Evolutionary conservation across 352 stramenopile species (phyloP).

Genomic region (Globisporangium emineosum): DNA sequence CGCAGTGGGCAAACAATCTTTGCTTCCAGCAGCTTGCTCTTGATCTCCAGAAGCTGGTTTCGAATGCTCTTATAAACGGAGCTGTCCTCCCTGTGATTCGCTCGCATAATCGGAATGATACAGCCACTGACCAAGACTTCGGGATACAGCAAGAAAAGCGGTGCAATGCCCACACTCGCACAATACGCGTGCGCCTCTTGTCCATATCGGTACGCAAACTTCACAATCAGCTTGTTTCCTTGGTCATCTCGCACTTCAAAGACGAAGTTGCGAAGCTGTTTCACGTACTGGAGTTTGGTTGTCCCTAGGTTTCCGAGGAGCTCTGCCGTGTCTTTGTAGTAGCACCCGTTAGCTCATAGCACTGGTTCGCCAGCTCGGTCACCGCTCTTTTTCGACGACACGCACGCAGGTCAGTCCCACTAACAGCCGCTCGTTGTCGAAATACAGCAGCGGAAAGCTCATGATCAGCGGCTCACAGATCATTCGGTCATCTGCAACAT

Average conservation of each 20-base stretch:
- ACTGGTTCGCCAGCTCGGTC: conserved; percentile 17
- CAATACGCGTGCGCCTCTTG: conserved; percentile 24
- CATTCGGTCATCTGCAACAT: conserved; percentile 18
- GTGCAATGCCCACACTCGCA: conserved; percentile 18
- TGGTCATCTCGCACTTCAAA: conserved; percentile 19
- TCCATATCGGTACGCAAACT: conserved; percentile 23
- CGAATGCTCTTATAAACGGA: not conserved
- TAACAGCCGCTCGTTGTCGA: conserved; percentile 23
- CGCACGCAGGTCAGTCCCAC: conserved; percentile 17
- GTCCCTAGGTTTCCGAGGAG: conserved; percentile 6
- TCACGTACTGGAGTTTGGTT: conserved; percentile 20
- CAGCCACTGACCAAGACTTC: conserved; percentile 22
- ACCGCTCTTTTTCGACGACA: conserved; percentile 21
- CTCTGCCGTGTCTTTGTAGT: conserved; percentile 22
- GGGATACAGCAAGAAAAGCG: conserved; percentile 18
- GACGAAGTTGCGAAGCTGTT: conserved; percentile 18
- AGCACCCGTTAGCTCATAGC: conserved; percentile 10
- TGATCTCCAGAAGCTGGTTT: conserved; percentile 19
- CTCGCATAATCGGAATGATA: conserved; percentile 26
- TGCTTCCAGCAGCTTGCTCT: conserved; percentile 4
- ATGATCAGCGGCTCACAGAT: conserved; percentile 25
- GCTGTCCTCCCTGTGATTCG: not conserved
- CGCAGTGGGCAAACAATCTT: conserved; percentile 15
- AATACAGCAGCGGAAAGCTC: conserved; percentile 26
- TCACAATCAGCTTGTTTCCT: conserved; percentile 21